Conservation (phyloP, 2,329 filamentous ascomycete species). For the Colletotrichum simmondsii region DNA sequence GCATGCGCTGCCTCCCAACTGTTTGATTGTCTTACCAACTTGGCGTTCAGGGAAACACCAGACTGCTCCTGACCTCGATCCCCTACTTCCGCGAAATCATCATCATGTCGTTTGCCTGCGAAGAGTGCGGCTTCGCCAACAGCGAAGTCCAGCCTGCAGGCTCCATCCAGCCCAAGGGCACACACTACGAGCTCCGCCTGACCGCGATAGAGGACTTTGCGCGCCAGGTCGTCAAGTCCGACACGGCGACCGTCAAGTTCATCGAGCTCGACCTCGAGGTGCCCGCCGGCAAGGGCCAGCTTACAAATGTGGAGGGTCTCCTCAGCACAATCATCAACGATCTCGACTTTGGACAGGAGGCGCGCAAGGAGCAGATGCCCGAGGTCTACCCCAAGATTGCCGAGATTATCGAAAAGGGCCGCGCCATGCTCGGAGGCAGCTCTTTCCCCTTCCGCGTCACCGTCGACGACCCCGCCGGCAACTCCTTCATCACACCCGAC, state of each 20-base stretch:
- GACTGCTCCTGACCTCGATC: slow-evolving; percentile 89
- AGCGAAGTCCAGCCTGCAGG: slow-evolving; percentile 94
- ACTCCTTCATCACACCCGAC: slow-evolving; percentile 95
- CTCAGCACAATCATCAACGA: slow-evolving; percentile 83
- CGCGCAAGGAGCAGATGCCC: slow-evolving; percentile 79
- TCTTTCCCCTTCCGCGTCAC: slow-evolving; percentile 89
- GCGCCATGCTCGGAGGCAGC: slow-evolving; percentile 80
- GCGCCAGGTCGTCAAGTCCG: slow-evolving; percentile 91
- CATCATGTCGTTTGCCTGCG: slow-evolving; percentile 95
- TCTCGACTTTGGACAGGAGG: slow-evolving; percentile 83
- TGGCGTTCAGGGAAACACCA: slow-evolving; percentile 76
- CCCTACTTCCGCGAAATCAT: slow-evolving; percentile 98
- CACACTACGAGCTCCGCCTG: slow-evolving; percentile 84
- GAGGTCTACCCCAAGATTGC: slow-evolving; percentile 84
- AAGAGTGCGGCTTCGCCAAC: slow-evolving; percentile 89
- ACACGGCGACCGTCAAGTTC: slow-evolving; percentile 85
- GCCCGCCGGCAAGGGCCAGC: slow-evolving; percentile 87
- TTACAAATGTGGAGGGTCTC: slow-evolving; percentile 94
- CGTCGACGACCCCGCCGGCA: slow-evolving; percentile 91
- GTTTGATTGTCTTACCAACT: slow-evolving; percentile 29
- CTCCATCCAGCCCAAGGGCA: slow-evolving; percentile 88
- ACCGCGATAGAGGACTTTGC: slow-evolving; percentile 79
- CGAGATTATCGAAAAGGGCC: slow-evolving; percentile 78
- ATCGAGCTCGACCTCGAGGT: slow-evolving; percentile 95
- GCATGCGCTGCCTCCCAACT: slow-evolving; percentile 36